Evolutionary conservation across 106 monocot genomes (phyloP), one percentile per base, ranked within the genome.

Genomic region (Hemerocallis citrina): DNA sequence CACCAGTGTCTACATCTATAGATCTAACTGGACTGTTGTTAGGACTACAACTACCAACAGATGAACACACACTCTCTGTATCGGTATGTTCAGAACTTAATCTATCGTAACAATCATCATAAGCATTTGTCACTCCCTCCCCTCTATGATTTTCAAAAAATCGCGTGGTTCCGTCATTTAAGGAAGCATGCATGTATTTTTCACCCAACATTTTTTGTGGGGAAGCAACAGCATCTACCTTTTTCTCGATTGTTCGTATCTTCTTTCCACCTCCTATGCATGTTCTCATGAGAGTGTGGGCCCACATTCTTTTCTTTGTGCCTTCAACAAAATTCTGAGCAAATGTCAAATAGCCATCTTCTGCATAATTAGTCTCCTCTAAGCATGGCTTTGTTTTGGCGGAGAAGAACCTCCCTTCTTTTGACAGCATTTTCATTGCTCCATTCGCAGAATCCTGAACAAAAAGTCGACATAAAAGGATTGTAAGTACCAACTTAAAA

Each of bases 151-250:
- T 52, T 66, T 71, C 58, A 65, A 29, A 66, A 70, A 59, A 65
- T 21, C 65, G n/a, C n/a, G n/a, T 55, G 59, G 60, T 57, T 68
- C 59, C 59, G 59, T 59, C 65, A 64, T 64, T 59, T 36, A 79
- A 73, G 68, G 73, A 73, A 73, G 69, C 59, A 65, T 65, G 63
- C 69, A 69, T 65, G 65, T 69, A 62, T 64, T 59, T 79, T 42
- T 70, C 66, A 79, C 68, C 79, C 69, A 66, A 49, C 65, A 70
- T 49, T 37, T 36, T 62, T 66, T 56, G 37, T 73, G 78, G 73
- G 55, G 71, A 77, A 77, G 61, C 62, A 82, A 77, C 73, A 72
- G 68, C 73, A 71, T 68, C 69, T 67, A 67, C 78, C 63, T 83
- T 67, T 59, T 73, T 63, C n/a, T 50, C 31, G 11, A 44, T 30